Percentiles rank a stretch among this genome's conserved stretches.
Evolutionary conservation across 495 filamentous ascomycete genomes (phyloP).

Genomic region (Niebla homalea): DNA sequence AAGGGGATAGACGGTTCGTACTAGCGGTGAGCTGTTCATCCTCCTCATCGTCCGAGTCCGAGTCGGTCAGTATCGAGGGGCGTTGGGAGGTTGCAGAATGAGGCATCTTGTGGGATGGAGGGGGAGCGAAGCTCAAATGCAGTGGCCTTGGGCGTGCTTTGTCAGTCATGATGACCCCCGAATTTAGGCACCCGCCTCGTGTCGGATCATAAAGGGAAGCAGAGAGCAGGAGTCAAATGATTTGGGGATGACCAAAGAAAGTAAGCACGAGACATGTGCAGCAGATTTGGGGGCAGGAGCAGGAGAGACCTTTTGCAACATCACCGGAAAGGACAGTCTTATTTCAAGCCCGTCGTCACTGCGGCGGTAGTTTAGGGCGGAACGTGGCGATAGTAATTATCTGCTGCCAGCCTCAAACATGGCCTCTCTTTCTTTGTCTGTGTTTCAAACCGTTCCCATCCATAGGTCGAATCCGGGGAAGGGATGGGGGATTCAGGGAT

Average conservation of each 20-base stretch:
- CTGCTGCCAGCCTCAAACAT: background rate
- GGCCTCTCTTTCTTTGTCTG: background rate
- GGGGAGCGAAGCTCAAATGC: conserved; percentile 6
- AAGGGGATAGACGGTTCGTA: conserved; percentile 3
- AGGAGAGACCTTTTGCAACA: conserved; percentile 2
- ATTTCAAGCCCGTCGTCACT: background rate
- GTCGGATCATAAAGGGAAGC: background rate
- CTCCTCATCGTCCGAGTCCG: conserved; percentile 12
- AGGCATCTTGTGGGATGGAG: conserved; percentile 15
- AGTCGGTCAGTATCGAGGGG: background rate
- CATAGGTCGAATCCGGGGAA: background rate
- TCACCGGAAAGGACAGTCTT: background rate
- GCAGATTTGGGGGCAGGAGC: background rate
- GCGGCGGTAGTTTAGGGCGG: background rate
- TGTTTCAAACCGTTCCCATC: background rate
- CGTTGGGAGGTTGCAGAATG: conserved; percentile 10
- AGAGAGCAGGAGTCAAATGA: background rate
- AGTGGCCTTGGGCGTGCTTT: conserved; percentile 9
- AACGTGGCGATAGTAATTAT: background rate
- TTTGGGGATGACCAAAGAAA: background rate
- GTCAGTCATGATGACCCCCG: conserved; percentile 10
- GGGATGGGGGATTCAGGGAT: background rate
- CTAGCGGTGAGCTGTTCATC: conserved; percentile 6
- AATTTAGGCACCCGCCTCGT: background rate
- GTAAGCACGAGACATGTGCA: background rate